Percentiles rank a stretch among this genome's conserved stretches.
Evolutionary conservation across 495 filamentous ascomycete genomes (phyloP).

Genomic region (Venustampulla echinocandica): DNA sequence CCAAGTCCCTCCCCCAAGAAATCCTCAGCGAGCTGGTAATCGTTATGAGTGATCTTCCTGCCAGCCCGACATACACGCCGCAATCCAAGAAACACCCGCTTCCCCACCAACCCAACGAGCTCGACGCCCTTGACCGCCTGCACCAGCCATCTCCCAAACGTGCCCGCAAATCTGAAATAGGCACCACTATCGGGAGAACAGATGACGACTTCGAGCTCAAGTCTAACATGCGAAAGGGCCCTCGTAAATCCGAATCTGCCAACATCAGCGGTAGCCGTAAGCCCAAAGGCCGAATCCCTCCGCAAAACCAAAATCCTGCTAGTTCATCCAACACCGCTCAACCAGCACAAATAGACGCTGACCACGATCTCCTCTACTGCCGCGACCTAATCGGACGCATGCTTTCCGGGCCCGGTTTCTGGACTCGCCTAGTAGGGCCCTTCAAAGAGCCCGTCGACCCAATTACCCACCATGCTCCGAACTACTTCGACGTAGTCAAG

Average conservation of each 20-base stretch:
- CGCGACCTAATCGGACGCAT: slow-evolving; percentile 42
- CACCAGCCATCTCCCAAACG: slow-evolving; percentile 12
- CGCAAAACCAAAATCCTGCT: slow-evolving; percentile 16
- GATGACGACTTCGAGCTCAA: slow-evolving; percentile 25
- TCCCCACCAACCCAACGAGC: slow-evolving; percentile 11
- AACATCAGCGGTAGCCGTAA: too few species aligned
- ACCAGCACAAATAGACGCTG: slow-evolving; percentile 16
- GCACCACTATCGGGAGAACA: slow-evolving; percentile 17
- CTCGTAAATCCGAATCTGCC: slow-evolving; percentile 24
- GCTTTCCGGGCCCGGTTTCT: slow-evolving; percentile 46
- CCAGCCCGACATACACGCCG: slow-evolving; percentile 15
- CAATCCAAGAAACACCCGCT: slow-evolving; percentile 20
- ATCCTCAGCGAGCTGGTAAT: slow-evolving; percentile 47
- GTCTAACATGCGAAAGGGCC: slow-evolving; percentile 26
- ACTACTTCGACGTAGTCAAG: slow-evolving; percentile 90
- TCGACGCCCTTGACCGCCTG: slow-evolving; percentile 3
- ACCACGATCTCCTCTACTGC: slow-evolving; percentile 43
- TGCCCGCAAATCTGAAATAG: slow-evolving; percentile 26
- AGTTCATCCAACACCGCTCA: slow-evolving; percentile 15
- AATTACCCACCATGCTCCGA: slow-evolving; percentile 84
- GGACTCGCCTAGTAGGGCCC: slow-evolving; percentile 51
- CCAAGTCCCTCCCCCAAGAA: slow-evolving; percentile 43
- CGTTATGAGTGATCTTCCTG: slow-evolving; percentile 42
- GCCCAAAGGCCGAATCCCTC: neutral
- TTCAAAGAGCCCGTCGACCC: slow-evolving; percentile 86